Evolutionary conservation across 2,329 filamentous ascomycete genomes (phyloP).

Genomic region (Rhynchosporium graminicola): DNA sequence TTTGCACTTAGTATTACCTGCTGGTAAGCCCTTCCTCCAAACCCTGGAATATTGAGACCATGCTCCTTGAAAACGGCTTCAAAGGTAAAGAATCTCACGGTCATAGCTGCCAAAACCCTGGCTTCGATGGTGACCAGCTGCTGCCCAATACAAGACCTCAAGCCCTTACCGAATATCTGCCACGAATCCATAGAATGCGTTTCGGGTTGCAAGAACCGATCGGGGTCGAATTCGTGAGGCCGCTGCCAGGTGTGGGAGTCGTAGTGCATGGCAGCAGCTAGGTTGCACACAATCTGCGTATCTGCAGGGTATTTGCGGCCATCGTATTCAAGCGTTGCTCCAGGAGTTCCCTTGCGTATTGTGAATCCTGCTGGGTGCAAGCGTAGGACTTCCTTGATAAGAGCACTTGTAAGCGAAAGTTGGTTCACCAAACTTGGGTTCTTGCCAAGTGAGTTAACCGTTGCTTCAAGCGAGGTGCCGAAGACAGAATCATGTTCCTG

Average conservation of each 20-base stretch:
- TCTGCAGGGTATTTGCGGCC: too few relatives aligned
- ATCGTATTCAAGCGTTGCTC: neutral
- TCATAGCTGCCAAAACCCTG: constrained; percentile 49
- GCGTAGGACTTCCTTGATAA: constrained; percentile 26
- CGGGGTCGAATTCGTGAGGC: constrained; percentile 48
- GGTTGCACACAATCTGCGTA: too few relatives aligned
- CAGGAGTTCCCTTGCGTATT: constrained; percentile 12
- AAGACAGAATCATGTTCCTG: neutral
- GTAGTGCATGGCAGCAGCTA: neutral
- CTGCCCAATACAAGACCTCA: constrained; percentile 58
- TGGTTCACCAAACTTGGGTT: neutral
- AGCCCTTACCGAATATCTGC: constrained; percentile 56
- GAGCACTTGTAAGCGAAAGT: constrained; percentile 12
- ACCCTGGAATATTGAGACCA: constrained; percentile 23
- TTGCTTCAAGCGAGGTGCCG: neutral
- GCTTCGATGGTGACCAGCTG: constrained; percentile 53
- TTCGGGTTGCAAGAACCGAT: constrained; percentile 46
- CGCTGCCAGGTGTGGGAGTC: neutral
- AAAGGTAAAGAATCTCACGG: constrained; percentile 51
- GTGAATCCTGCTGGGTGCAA: constrained; percentile 20
- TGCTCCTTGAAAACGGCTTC: constrained; percentile 40
- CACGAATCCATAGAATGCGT: constrained; percentile 48
- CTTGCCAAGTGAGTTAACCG: neutral
- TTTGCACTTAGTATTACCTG: constrained; percentile 27
- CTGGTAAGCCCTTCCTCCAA: constrained; percentile 28